phyloP scores from a whole-genome alignment of 768 basidiomycete species.

The Suillus brevipes region DNA sequence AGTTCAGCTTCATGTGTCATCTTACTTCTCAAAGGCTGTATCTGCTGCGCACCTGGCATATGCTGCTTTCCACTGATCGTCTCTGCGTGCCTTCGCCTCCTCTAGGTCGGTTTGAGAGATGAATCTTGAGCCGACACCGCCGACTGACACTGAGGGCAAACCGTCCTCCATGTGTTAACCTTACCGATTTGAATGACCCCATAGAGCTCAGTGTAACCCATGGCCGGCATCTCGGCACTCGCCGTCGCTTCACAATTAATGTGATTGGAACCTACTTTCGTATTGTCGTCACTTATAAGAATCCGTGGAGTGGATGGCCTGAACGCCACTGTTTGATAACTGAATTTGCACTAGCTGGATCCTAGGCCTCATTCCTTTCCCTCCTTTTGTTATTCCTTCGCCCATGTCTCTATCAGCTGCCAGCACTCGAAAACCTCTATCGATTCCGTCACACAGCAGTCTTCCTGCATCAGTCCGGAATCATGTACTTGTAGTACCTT shows the following conservation, averaged over 20 bases:
- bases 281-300: not conserved
- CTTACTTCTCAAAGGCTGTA: not conserved
- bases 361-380: too few relatives aligned
- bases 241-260: not conserved
- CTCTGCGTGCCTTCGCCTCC: constrained; percentile 63
- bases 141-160: constrained; percentile 71
- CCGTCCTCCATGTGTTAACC: constrained; percentile 53
- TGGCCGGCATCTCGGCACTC: constrained; percentile 3
- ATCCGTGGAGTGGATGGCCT: not conserved
- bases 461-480: constrained; percentile 31
- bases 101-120: constrained; percentile 80
- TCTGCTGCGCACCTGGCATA: constrained; percentile 65
- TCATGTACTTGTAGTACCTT: constrained; percentile 28
- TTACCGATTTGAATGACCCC: not conserved
- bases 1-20: constrained; percentile 10
- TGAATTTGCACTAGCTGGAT: not conserved
- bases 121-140: constrained; percentile 81
- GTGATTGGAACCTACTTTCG: not conserved
- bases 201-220: not conserved
- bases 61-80: constrained; percentile 89
- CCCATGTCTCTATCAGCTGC: constrained; percentile 19
- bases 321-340: not conserved
- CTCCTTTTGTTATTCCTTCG: not conserved
- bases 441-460: constrained; percentile 24
- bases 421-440: constrained; percentile 17